Evolutionary conservation across 2,329 filamentous ascomycete genomes (phyloP).

Genomic region (Paraphoma sp.): DNA sequence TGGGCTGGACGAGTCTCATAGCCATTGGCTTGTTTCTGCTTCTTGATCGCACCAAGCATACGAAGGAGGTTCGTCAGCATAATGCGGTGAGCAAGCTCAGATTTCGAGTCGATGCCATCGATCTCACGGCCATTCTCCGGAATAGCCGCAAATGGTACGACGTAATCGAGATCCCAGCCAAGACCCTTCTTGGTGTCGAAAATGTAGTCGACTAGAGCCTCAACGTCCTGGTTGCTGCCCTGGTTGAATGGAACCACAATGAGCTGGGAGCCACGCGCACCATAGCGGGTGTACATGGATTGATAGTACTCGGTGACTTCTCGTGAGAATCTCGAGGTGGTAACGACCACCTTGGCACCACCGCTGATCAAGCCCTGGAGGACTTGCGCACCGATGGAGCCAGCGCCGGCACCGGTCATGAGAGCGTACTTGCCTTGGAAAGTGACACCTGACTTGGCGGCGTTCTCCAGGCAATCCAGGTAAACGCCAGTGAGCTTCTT

Average conservation of each 20-base stretch:
- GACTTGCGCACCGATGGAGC: conserved; percentile 96
- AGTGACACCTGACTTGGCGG: conserved; percentile 84
- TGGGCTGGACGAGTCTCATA: conserved; percentile 97
- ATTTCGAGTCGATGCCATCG: conserved; percentile 94
- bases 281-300: conserved; percentile 94
- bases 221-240: conserved; percentile 96
- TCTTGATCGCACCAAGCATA: conserved; percentile 87
- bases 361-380: conserved; percentile 95
- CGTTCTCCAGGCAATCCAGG: conserved; percentile 87
- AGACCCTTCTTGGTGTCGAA: conserved; percentile 96
- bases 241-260: conserved; percentile 99
- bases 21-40: conserved; percentile 83
- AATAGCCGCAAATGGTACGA: conserved; percentile 96
- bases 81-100: conserved; percentile 96
- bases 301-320: conserved; percentile 99
- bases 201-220: conserved; percentile 93
- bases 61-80: conserved; percentile 98
- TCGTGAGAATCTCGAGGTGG: conserved; percentile 93
- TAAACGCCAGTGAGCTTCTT: conserved; percentile 97
- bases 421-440: conserved; percentile 95
- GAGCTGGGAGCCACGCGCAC: conserved; percentile 91
- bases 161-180: conserved; percentile 96
- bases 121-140: conserved; percentile 98
- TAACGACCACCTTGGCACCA: conserved; percentile 95
- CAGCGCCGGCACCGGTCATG: conserved; percentile 97